Percentiles rank a stretch among this genome's conserved stretches.
These are phyloP conservation scores for Dactylorhiza incarnata DNA, from an alignment of 106 monocot species.

Conservation along the genomic window DNA sequence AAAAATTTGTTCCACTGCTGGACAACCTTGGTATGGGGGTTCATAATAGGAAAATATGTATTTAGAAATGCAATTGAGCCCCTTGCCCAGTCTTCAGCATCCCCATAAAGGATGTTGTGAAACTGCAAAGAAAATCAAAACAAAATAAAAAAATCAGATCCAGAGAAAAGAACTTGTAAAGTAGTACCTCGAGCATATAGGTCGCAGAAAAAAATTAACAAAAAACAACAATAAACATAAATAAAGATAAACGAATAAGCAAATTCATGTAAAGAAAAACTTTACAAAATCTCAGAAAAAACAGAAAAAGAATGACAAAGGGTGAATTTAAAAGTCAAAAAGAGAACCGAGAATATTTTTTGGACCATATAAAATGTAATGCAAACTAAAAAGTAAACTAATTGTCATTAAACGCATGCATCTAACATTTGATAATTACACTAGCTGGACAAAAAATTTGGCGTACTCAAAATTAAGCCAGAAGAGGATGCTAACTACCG, in stretches of 20 bases:
- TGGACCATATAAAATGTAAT: not conserved
- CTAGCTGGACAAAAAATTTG: not conserved
- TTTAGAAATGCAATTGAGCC: slow-evolving; percentile 4
- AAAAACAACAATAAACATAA: not conserved
- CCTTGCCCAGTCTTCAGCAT: slow-evolving; percentile 14
- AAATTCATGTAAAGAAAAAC: not conserved
- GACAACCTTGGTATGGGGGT: slow-evolving; percentile 59
- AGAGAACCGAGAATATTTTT: not conserved
- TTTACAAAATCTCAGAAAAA: no score
- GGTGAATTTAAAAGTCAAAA: no score
- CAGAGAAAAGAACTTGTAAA: not conserved
- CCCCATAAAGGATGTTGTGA: slow-evolving; percentile 19
- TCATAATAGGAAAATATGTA: slow-evolving; percentile 36
- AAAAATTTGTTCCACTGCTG: slow-evolving; percentile 81
- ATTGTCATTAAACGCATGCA: not conserved
- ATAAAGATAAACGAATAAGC: not conserved
- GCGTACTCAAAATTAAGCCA: not conserved
- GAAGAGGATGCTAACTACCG: not conserved
- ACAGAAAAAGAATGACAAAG: no score
- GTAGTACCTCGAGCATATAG: not conserved
- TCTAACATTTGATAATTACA: not conserved
- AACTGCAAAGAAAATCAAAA: slow-evolving; percentile 12
- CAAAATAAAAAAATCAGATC: not conserved
- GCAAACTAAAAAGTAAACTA: not conserved
- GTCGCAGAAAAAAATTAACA: not conserved